A percentile compares a stretch with the other conserved stretches of the same genome.
phyloP scores from a whole-genome alignment of 768 basidiomycete genomes.

The Naganishia onofrii region DNA sequence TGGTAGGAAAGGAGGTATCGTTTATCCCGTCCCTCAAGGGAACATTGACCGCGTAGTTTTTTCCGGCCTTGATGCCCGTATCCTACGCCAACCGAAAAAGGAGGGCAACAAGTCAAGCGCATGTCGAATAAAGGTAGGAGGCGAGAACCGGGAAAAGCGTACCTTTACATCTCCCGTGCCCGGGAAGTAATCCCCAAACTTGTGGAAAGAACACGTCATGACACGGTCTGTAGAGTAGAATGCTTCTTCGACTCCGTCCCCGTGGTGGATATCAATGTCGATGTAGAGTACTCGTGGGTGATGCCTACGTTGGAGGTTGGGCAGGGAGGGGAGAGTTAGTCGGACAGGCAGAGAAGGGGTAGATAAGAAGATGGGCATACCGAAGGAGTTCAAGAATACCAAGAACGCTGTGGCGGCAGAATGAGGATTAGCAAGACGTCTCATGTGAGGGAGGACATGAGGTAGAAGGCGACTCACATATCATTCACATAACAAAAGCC shows the following conservation, averaged over 20 bases:
- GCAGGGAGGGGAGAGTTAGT: background rate
- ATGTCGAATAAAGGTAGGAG: too few relatives aligned
- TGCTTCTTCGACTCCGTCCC: slow-evolving; percentile 98
- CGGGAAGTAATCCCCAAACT: slow-evolving; percentile 92
- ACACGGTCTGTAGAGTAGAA: slow-evolving; percentile 98
- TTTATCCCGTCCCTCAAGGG: slow-evolving; percentile 91
- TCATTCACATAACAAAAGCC: slow-evolving; percentile 98
- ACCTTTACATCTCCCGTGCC: slow-evolving; percentile 77
- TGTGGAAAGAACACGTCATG: slow-evolving; percentile 97
- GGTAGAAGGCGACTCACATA: slow-evolving; percentile 39
- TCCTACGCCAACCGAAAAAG: slow-evolving; percentile 59
- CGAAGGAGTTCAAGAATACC: slow-evolving; percentile 90
- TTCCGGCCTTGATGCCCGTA: slow-evolving; percentile 71
- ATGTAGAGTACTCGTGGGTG: slow-evolving; percentile 94
- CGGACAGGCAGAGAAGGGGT: background rate
- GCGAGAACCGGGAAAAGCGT: background rate
- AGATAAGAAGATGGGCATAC: slow-evolving; percentile 54
- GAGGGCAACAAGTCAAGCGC: background rate
- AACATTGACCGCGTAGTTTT: slow-evolving; percentile 84
- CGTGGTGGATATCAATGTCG: slow-evolving; percentile 97
- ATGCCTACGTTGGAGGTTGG: background rate
- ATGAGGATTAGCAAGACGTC: background rate
- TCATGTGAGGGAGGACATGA: background rate
- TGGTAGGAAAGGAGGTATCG: slow-evolving; percentile 88
- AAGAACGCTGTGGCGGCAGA: slow-evolving; percentile 65